A percentile compares a stretch with the other conserved stretches of the same genome.
These are phyloP conservation scores for Hypoxylon sp. DNA, from an alignment of 2,329 filamentous ascomycete genomes.

Conservation along the genomic window DNA sequence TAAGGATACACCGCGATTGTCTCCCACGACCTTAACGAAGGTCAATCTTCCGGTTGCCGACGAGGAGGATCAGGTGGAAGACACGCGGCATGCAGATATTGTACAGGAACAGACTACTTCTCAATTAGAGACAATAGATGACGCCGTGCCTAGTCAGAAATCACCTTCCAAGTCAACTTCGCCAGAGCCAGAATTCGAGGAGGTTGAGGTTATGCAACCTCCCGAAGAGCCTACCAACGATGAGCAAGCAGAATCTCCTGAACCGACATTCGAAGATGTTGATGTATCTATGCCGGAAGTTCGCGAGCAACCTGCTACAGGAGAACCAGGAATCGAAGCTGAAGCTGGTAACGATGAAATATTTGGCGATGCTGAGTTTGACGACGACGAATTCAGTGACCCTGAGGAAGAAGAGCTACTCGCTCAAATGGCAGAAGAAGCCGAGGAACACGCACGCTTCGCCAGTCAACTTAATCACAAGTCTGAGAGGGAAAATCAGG, in stretches of 20 bases:
- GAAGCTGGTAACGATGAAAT: slow-evolving; percentile 57
- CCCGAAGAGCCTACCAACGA: slow-evolving; percentile 43
- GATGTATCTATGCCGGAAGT: slow-evolving; percentile 32
- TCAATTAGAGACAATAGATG: slow-evolving; percentile 27
- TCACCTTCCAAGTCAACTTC: slow-evolving; percentile 42
- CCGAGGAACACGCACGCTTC: slow-evolving; percentile 94
- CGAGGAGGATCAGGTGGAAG: slow-evolving; percentile 30
- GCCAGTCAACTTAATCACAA: slow-evolving; percentile 88
- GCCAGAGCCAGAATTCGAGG: slow-evolving; percentile 54
- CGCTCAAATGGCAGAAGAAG: slow-evolving; percentile 87
- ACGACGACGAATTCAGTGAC: slow-evolving; percentile 82
- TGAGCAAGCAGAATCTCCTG: slow-evolving; percentile 29
- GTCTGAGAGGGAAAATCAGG: slow-evolving; percentile 76
- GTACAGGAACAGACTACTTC: slow-evolving; percentile 39
- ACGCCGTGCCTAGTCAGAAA: slow-evolving; percentile 19
- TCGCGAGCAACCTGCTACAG: slow-evolving; percentile 17
- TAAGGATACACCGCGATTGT: slow-evolving; percentile 24
- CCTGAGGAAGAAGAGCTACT: slow-evolving; percentile 93
- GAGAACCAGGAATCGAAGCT: slow-evolving; percentile 29
- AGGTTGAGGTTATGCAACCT: slow-evolving; percentile 51
- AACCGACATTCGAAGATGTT: slow-evolving; percentile 50
- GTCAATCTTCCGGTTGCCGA: slow-evolving; percentile 42
- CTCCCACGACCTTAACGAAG: slow-evolving; percentile 46
- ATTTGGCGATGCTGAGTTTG: slow-evolving; percentile 70
- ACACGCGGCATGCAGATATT: slow-evolving; percentile 35